Evolutionary conservation across 2,329 filamentous ascomycete genomes (phyloP), one percentile per base, ranked within the genome.

Genomic region (Beauveria rudraprayagi): DNA sequence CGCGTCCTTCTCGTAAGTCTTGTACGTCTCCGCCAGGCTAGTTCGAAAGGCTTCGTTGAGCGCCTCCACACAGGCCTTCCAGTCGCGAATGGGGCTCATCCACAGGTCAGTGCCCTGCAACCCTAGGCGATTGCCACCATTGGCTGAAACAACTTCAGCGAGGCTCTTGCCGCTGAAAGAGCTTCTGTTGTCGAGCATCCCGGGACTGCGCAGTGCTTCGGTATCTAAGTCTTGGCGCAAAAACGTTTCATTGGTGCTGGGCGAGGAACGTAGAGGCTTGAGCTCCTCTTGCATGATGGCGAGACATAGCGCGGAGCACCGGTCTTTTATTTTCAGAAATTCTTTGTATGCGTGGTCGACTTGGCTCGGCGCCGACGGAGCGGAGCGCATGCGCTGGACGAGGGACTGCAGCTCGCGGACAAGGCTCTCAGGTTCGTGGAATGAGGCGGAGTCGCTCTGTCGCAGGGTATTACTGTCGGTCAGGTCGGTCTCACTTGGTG

Each of bases 271-370:
- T 16, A 63, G 64, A 11, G 70, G 67, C 62, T 69, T 71, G 64
- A 76, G 70, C 60, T 77, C 75, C 19, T 77, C 77, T 4, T 73
- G 70, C 8, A 78, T 66, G 11, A 80, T 70, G 22, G 69, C 68
- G 54, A 70, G 69, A 56, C 77, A 80, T n/a, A 79, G 66, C 1
- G 68, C 68, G n/a, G 72, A 62, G 61, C 76, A 77, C 57, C 71
- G 71, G 1, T 78, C 75, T 59, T 70, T 75, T 53, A 76, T 65
- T 63, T 75, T 80, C 57, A 66, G 65, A 52, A 79, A 81, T 7
- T 77, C 72, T 26, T 77, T 75, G 65, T 76, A 81, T 5, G 75
- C 75, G 3, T 71, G 69, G 61, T 80, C 79, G 17, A 80, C 73
- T 6, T 75, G 70, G 60, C 67, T 72, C 2, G 73, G 68, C 1